Evolutionary conservation across 2,329 filamentous ascomycete genomes (phyloP).

Genomic region (Penicillium sp.): DNA sequence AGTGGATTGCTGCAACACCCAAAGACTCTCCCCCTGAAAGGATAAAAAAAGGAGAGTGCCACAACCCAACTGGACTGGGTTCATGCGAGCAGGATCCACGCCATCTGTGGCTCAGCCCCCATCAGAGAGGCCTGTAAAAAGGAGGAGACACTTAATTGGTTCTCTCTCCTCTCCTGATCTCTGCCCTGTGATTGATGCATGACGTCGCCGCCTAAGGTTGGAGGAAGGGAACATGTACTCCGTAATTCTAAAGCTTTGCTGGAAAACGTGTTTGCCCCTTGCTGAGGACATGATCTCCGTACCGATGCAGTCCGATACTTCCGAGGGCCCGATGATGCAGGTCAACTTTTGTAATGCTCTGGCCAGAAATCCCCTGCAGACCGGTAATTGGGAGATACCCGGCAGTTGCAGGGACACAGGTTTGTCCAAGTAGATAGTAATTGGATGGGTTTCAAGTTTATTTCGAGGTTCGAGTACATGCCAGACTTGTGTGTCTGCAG

Average conservation of each 20-base stretch:
- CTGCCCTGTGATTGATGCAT: conserved; percentile 21
- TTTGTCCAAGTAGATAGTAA: background rate
- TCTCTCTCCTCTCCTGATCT: conserved; percentile 1
- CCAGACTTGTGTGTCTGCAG: background rate
- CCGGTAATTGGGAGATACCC: background rate
- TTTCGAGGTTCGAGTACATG: background rate
- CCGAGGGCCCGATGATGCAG: conserved; percentile 2
- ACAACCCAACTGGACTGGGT: background rate
- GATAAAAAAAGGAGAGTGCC: background rate
- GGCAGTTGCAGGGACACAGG: background rate
- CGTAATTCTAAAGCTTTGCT: background rate
- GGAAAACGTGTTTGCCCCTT: conserved; percentile 7
- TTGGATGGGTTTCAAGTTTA: background rate
- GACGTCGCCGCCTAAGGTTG: conserved; percentile 23
- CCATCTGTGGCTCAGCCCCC: conserved; percentile 28
- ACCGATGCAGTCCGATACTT: background rate
- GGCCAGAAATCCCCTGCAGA: background rate
- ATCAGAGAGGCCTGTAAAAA: conserved; percentile 1
- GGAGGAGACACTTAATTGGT: background rate
- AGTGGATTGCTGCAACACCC: background rate
- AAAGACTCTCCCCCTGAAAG: background rate
- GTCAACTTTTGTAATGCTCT: background rate
- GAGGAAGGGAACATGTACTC: background rate
- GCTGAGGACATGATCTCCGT: conserved; percentile 1
- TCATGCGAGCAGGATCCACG: conserved; percentile 19